Conservation (phyloP, 176 grass and related monocot species). For the Zea mays region Zm-B73-REFERENCE-NAM-5.0 NC_050104.1:25110001-25110500, state of each 20-base stretch:
- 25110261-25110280: not conserved
- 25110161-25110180: not conserved
- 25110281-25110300: not conserved
- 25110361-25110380: slow-evolving; percentile 27
- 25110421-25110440: no score
- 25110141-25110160: slow-evolving; percentile 62
- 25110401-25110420: not conserved
- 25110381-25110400: not conserved
- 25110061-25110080: no score
- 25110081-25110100: not conserved
- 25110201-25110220: not conserved
- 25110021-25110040: not conserved
- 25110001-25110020: not conserved
- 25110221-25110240: not conserved
- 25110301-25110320: slow-evolving; percentile 28
- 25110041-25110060: no score
- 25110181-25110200: not conserved
- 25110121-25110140: slow-evolving; percentile 70
- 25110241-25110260: not conserved
- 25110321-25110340: slow-evolving; percentile 62
- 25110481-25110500: not conserved
- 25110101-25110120: slow-evolving; percentile 55
- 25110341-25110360: slow-evolving; percentile 70
- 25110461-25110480: no score
- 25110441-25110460: no score